A percentile compares a stretch with the other conserved stretches of the same genome.
Conservation (phyloP, 305 asterid genomes). For the Stenogyne calaminthoides region DNA sequence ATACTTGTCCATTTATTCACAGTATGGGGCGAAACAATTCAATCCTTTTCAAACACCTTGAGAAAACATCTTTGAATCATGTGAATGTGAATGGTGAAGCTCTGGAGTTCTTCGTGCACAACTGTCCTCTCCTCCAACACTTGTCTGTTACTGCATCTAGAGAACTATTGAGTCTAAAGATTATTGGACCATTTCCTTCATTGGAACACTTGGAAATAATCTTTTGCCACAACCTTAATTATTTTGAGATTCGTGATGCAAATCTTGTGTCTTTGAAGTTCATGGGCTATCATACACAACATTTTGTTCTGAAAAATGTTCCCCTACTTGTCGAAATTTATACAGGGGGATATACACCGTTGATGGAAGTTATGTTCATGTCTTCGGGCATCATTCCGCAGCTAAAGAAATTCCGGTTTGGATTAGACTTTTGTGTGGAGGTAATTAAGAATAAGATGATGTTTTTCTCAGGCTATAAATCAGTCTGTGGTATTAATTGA, state of each 20-base stretch:
- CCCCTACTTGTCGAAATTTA: not conserved
- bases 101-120: not conserved
- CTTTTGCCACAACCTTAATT: not conserved
- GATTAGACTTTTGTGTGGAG: not conserved
- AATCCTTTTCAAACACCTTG: not conserved
- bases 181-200: not conserved
- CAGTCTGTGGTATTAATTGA: not conserved
- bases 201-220: slow-evolving; percentile 12
- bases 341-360: not conserved
- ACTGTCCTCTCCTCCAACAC: slow-evolving; percentile 21
- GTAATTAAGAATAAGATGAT: not conserved
- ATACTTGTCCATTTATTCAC: not conserved
- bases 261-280: slow-evolving; percentile 15
- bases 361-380: not conserved
- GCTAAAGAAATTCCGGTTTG: not conserved
- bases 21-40: too few relatives aligned
- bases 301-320: not conserved
- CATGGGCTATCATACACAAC: not conserved
- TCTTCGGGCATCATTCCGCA: not conserved
- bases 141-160: not conserved
- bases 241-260: slow-evolving; percentile 2
- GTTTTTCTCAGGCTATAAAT: not conserved
- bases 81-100: slow-evolving; percentile 23
- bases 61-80: not conserved
- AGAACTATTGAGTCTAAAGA: not conserved